A percentile compares a stretch with the other conserved stretches of the same genome.
phyloP scores from a whole-genome alignment of 768 basidiomycete species.

The Mycena indigotica region DNA sequence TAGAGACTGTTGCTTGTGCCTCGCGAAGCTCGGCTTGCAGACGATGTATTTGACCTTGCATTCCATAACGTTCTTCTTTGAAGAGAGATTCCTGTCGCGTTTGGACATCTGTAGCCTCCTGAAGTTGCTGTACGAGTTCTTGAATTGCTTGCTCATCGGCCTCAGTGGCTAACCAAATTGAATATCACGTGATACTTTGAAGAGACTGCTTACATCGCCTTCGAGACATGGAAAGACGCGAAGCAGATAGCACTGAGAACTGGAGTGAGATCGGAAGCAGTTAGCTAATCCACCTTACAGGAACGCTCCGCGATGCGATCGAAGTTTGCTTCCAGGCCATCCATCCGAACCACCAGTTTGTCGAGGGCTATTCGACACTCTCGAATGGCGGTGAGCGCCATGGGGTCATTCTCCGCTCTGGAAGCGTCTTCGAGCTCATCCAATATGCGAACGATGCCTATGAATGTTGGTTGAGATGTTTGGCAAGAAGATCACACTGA shows the following conservation, averaged over 20 bases:
- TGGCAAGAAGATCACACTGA: conserved; percentile 34
- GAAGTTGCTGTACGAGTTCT: conserved; percentile 71
- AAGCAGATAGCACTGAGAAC: conserved; percentile 70
- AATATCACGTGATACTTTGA: conserved; percentile 10
- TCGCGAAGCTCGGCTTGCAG: conserved; percentile 50
- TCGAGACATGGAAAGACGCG: conserved; percentile 66
- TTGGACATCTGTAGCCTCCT: conserved; percentile 57
- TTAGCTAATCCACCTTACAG: conserved; percentile 48
- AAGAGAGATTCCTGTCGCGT: conserved; percentile 56
- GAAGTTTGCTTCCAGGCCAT: conserved; percentile 76
- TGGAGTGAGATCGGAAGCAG: conserved; percentile 4
- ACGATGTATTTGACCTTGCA: conserved; percentile 60
- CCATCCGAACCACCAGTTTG: conserved; percentile 76
- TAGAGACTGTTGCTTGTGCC: conserved; percentile 36
- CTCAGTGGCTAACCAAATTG: conserved; percentile 55
- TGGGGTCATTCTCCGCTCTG: conserved; percentile 44
- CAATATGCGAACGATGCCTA: conserved; percentile 63
- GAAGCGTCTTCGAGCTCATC: conserved; percentile 67
- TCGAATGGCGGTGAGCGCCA: conserved; percentile 55
- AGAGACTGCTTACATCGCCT: conserved; percentile 61
- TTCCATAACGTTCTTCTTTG: conserved; percentile 56
- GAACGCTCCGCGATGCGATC: conserved; percentile 86
- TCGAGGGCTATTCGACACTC: conserved; percentile 66
- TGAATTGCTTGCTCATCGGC: conserved; percentile 76
- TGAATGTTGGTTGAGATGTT: conserved; percentile 11